Conservation (phyloP, 495 filamentous ascomycete genomes). For the Penicillium psychrofluorescens region DNA sequence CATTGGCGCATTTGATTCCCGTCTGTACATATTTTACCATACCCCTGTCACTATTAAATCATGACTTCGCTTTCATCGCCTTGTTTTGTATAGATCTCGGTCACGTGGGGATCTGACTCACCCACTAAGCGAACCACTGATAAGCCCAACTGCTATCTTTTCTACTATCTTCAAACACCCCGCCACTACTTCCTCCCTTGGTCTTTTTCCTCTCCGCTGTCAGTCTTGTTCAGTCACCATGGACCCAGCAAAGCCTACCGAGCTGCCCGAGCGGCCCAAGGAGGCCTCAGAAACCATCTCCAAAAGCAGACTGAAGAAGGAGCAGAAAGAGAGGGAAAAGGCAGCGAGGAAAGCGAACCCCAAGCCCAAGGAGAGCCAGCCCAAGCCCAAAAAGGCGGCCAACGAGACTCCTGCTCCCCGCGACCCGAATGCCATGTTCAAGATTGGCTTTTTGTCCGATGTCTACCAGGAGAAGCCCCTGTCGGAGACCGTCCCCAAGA, state of each 20-base stretch:
- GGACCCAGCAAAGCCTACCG: constrained; percentile 23
- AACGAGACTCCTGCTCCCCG: constrained; percentile 25
- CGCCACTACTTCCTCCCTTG: too few relatives aligned
- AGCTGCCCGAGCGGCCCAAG: constrained; percentile 24
- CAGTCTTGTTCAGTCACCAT: constrained; percentile 7
- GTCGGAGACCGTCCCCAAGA: constrained; percentile 46
- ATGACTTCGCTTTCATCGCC: too few relatives aligned
- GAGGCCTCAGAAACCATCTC: constrained; percentile 22
- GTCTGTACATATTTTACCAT: too few relatives aligned
- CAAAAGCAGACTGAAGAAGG: constrained; percentile 61
- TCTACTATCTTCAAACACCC: too few relatives aligned
- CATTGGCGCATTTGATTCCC: too few relatives aligned
- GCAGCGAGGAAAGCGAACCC: constrained; percentile 49
- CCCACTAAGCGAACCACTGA: too few relatives aligned
- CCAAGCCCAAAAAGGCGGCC: constrained; percentile 27
- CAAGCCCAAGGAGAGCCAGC: constrained; percentile 23
- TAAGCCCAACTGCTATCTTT: too few relatives aligned
- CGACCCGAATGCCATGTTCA: constrained; percentile 74
- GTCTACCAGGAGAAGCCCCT: constrained; percentile 70
- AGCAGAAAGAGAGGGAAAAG: constrained; percentile 55
- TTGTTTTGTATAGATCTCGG: too few relatives aligned
- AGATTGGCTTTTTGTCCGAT: constrained; percentile 71
- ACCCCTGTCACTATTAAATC: too few relatives aligned
- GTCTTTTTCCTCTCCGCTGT: constrained; percentile 6
- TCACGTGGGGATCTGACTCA: too few relatives aligned